A percentile compares a stretch with the other conserved stretches of the same genome.
Conservation (phyloP, 352 stramenopile genomes). For the Phytopythium montanum region DNA sequence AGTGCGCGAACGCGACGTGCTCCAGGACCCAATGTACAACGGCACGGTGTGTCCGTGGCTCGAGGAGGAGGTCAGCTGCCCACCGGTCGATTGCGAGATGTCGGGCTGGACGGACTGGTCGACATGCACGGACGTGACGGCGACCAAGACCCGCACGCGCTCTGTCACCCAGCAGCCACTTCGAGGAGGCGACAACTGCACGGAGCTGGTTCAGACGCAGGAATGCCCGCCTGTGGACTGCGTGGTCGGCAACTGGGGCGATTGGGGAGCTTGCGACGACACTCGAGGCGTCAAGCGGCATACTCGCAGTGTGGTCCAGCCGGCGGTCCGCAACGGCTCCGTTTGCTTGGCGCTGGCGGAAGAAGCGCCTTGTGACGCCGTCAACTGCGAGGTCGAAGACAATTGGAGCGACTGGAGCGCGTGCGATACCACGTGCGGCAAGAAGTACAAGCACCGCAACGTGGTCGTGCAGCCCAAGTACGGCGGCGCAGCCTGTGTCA, state of each 20-base stretch:
- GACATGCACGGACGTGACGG: constrained; percentile 36
- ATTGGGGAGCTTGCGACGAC: constrained; percentile 27
- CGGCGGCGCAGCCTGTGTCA: constrained; percentile 20
- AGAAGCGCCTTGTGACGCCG: constrained; percentile 21
- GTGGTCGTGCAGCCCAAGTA: constrained; percentile 30
- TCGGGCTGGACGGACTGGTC: constrained; percentile 42
- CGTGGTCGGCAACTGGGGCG: constrained; percentile 25
- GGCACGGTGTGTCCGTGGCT: constrained; percentile 29
- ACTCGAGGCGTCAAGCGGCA: constrained; percentile 22
- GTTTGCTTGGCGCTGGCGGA: constrained; percentile 28
- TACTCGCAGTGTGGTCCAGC: constrained; percentile 16
- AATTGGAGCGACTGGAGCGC: constrained; percentile 38
- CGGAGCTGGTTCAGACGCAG: constrained; percentile 19
- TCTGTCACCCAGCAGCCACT: constrained; percentile 28
- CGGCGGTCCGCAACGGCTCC: constrained; percentile 23
- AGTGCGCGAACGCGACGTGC: constrained; percentile 22
- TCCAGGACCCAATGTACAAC: constrained; percentile 17
- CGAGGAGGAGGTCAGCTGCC: constrained; percentile 29
- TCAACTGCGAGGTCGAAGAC: constrained; percentile 42
- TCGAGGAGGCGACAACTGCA: constrained; percentile 33
- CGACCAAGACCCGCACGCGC: constrained; percentile 36
- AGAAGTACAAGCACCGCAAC: constrained; percentile 32
- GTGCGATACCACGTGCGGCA: constrained; percentile 31
- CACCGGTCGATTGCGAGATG: constrained; percentile 37
- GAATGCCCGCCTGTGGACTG: constrained; percentile 44